Base-by-base conservation (phyloP, 139 green algal genomes). In the Coccomyxa sp. region DNA sequence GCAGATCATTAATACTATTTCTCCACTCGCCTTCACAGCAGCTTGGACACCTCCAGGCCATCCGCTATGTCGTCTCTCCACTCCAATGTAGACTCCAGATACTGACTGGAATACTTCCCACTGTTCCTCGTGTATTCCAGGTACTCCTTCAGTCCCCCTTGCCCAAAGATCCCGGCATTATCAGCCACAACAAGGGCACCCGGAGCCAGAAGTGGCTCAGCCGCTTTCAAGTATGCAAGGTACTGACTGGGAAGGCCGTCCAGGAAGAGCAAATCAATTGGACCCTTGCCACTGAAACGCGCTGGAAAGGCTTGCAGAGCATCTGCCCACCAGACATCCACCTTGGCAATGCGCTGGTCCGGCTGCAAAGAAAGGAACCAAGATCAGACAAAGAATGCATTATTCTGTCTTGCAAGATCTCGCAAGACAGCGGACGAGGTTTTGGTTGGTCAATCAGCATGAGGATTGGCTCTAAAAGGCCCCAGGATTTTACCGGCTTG, bases 61-160 rank as follows among this genome's bases (percentile, higher is more conserved):
- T 95, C 92, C 0, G 79, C 60, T 17, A 94, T 91, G 81, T 94
- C 89, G 45, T 94, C 91, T 15, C 89, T 80, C 88, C 90, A 95
- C 66, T 94, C 92, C 13, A 94, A 80, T 16, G 82, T 89, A 58
- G 74, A 88, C 31, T 87, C 81, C 28, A 90, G 38, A 27, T 87
- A 90, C 31, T 81, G 23, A 32, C 82, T 91, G 13, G 80, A 79
- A 86, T 93, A 94, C 7, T 45, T 23, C 15, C 30, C 13, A 80
- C 76, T 90, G 77, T 45, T 82, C 0, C 92, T 86, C 66, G 94
- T 90, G 38, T 93, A 93, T 80, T 92, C 81, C 59, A 94, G 81
- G 85, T 94, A 93, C 10, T 63, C 28, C 79, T 86, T 89, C 80
- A 93, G 77, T 45, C 90, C 89, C 23, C 78, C 77, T 13, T 86